These are phyloP conservation scores for Dentipellis sp. DNA, from an alignment of 768 basidiomycete genomes.

Conservation along the genomic window DNA sequence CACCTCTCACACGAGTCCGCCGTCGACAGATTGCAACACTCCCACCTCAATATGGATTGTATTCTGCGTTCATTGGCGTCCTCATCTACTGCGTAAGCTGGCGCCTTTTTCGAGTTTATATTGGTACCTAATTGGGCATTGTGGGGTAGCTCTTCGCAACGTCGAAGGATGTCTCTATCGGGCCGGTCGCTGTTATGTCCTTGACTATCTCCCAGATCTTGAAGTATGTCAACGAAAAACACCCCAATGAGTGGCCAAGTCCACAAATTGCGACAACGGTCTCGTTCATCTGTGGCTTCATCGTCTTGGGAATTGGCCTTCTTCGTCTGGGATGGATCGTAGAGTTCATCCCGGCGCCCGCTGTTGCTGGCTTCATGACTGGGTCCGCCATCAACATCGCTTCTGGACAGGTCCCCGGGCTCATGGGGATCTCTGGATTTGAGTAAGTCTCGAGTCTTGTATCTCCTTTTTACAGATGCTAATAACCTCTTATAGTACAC, in stretches of 20 bases:
- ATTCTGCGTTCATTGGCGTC: constrained; percentile 88
- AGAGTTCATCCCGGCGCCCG: constrained; percentile 85
- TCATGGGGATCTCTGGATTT: constrained; percentile 84
- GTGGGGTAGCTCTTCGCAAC: constrained; percentile 79
- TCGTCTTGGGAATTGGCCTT: constrained; percentile 83
- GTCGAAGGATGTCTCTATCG: constrained; percentile 98
- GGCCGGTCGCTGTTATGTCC: constrained; percentile 98
- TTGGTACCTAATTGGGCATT: background rate
- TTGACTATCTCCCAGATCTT: constrained; percentile 81
- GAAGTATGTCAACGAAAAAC: constrained; percentile 40
- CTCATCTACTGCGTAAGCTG: constrained; percentile 67
- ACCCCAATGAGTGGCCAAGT: constrained; percentile 49
- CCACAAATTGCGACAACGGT: constrained; percentile 79
- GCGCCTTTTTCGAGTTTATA: background rate
- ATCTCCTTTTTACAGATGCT: constrained; percentile 3
- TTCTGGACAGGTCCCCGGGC: constrained; percentile 76
- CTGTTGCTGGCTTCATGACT: constrained; percentile 91
- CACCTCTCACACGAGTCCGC: background rate
- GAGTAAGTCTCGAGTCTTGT: constrained; percentile 40
- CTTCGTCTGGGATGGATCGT: constrained; percentile 90
- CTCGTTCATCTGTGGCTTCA: constrained; percentile 84
- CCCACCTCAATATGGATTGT: constrained; percentile 81
- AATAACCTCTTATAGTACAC: constrained; percentile 43
- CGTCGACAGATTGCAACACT: constrained; percentile 70
- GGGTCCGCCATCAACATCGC: constrained; percentile 94